Evolutionary conservation across 1,284 basidiomycete species (phyloP).

Genomic region (Papiliotrema laurentii): DNA sequence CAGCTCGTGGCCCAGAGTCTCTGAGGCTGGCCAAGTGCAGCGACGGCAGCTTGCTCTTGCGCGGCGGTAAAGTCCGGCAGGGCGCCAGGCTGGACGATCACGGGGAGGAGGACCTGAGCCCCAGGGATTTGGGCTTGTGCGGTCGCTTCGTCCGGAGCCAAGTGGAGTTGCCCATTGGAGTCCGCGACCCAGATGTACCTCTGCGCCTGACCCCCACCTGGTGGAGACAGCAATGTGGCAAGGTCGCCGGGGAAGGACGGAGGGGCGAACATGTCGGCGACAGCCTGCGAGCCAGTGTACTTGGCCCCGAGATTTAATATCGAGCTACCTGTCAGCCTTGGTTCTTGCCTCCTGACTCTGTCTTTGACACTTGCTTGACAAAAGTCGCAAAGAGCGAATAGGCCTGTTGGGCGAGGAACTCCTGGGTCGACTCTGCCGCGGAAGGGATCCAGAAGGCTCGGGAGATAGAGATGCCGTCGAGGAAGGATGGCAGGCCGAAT

Average conservation of each 20-base stretch:
- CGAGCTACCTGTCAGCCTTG: background rate
- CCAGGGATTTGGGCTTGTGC: background rate
- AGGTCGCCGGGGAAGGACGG: background rate
- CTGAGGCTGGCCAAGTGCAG: background rate
- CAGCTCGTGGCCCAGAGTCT: background rate
- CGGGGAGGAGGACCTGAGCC: background rate
- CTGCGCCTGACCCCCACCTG: background rate
- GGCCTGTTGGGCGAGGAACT: background rate
- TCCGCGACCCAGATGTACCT: background rate
- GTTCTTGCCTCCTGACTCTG: too few species aligned
- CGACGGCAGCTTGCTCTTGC: background rate
- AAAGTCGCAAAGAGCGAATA: background rate
- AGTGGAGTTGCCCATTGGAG: background rate
- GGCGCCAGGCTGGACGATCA: background rate
- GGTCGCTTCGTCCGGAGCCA: background rate
- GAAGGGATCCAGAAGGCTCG: background rate
- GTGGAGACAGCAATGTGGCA: background rate
- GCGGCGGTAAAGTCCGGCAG: background rate
- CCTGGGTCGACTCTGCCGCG: background rate
- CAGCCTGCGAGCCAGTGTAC: background rate
- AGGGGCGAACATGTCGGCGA: background rate
- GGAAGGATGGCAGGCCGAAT: background rate
- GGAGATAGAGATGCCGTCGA: background rate
- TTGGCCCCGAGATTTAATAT: background rate
- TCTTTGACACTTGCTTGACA: background rate